Evolutionary conservation across 2,329 filamentous ascomycete genomes (phyloP).

Genomic region (Alternaria sp.): DNA sequence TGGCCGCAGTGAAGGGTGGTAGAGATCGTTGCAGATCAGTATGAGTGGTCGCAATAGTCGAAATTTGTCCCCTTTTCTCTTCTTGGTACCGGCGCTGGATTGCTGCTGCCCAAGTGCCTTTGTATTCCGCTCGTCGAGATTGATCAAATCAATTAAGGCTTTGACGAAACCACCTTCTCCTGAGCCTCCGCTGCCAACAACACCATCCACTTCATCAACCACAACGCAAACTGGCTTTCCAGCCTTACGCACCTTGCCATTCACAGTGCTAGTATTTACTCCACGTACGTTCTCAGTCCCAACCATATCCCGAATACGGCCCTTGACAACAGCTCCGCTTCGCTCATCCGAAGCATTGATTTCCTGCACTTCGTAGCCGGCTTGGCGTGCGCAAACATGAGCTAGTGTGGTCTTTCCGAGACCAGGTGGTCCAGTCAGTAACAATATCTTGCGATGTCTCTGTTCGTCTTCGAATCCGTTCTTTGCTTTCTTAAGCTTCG

Average conservation of each 20-base stretch:
- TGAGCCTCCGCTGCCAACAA: slow-evolving; percentile 73
- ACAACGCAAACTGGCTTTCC: slow-evolving; percentile 91
- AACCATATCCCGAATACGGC: slow-evolving; percentile 87
- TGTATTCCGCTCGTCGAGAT: slow-evolving; percentile 84
- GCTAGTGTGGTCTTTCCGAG: slow-evolving; percentile 95
- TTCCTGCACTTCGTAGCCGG: slow-evolving; percentile 94
- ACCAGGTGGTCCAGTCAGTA: slow-evolving; percentile 90
- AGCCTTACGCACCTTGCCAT: slow-evolving; percentile 70
- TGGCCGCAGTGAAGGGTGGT: slow-evolving; percentile 86
- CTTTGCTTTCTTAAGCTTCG: slow-evolving; percentile 60
- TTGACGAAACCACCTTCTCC: slow-evolving; percentile 95
- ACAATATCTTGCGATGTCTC: slow-evolving; percentile 83
- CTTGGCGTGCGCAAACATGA: slow-evolving; percentile 93
- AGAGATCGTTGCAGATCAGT: slow-evolving; percentile 96
- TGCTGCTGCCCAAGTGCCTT: slow-evolving; percentile 49
- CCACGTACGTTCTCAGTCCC: slow-evolving; percentile 92
- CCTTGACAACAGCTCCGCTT: slow-evolving; percentile 87
- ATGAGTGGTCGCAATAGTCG: slow-evolving; percentile 86
- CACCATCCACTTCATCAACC: slow-evolving; percentile 96
- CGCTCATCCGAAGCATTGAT: slow-evolving; percentile 98
- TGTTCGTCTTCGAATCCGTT: slow-evolving; percentile 69
- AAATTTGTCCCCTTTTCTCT: slow-evolving; percentile 86
- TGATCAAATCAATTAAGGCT: slow-evolving; percentile 88
- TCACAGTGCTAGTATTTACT: slow-evolving; percentile 62
- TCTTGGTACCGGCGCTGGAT: slow-evolving; percentile 53